phyloP scores from a whole-genome alignment of 2,329 filamentous ascomycete species.

The Chrysoporthe deuterocubensis region DNA sequence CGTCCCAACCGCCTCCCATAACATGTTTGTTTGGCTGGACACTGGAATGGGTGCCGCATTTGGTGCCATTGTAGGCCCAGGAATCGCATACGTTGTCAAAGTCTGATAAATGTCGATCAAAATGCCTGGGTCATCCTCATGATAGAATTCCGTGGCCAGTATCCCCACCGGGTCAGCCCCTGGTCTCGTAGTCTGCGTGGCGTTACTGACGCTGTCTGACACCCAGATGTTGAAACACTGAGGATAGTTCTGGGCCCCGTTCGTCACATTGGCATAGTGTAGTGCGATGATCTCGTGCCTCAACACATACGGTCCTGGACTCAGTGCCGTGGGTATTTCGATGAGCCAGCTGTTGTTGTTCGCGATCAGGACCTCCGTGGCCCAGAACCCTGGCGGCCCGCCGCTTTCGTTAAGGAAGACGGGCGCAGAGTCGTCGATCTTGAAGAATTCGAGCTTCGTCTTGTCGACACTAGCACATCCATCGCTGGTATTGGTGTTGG shows the following conservation, averaged over 20 bases:
- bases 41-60: conserved; percentile 35
- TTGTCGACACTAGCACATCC: conserved; percentile 46
- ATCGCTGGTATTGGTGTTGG: conserved; percentile 33
- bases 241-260: conserved; percentile 40
- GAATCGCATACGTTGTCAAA: conserved; percentile 34
- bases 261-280: conserved; percentile 34
- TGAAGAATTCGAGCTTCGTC: conserved; percentile 46
- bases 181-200: background rate
- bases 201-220: background rate
- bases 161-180: conserved; percentile 25
- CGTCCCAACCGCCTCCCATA: conserved; percentile 31
- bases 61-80: conserved; percentile 35
- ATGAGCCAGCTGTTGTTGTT: conserved; percentile 57
- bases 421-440: conserved; percentile 45
- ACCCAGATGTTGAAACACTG: conserved; percentile 39
- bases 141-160: conserved; percentile 34
- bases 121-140: conserved; percentile 33
- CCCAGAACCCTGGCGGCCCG: conserved; percentile 41
- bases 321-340: conserved; percentile 47
- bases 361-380: conserved; percentile 51
- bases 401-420: conserved; percentile 34
- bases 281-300: conserved; percentile 56
- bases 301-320: conserved; percentile 55
- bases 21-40: conserved; percentile 30
- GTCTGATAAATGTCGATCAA: conserved; percentile 33